Conservation (phyloP, 192 early-diverging fungal species). For the Chytriomyces confervae region DNA sequence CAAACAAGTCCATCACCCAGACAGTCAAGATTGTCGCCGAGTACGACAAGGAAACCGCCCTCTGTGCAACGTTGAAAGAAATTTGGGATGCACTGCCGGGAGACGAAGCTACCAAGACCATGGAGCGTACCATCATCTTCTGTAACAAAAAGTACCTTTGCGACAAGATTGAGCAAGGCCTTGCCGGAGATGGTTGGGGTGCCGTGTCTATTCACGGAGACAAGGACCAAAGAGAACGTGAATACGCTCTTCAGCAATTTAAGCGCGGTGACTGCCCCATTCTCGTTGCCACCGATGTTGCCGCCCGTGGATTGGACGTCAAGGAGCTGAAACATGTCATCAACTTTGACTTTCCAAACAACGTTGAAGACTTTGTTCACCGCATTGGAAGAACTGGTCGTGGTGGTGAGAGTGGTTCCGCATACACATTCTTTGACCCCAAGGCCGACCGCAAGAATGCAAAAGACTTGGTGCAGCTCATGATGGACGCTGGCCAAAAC, state of each 20-base stretch:
- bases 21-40: constrained; percentile 84
- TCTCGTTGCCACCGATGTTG: constrained; percentile 92
- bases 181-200: constrained; percentile 67
- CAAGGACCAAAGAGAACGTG: constrained; percentile 81
- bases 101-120: constrained; percentile 45
- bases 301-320: constrained; percentile 81
- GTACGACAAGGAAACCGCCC: constrained; percentile 74
- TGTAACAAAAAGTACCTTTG: constrained; percentile 55
- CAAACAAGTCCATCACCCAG: constrained; percentile 85
- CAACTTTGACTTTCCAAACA: constrained; percentile 88
- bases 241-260: constrained; percentile 78
- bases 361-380: constrained; percentile 94
- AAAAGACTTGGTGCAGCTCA: constrained; percentile 78
- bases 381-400: constrained; percentile 56
- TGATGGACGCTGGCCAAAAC: constrained; percentile 90
- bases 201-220: constrained; percentile 88
- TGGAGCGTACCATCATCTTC: constrained; percentile 54
- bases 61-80: constrained; percentile 64
- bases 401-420: constrained; percentile 47
- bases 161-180: constrained; percentile 71
- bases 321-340: constrained; percentile 66
- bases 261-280: constrained; percentile 80
- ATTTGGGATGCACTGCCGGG: constrained; percentile 51
- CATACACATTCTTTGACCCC: constrained; percentile 53
- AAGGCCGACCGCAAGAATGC: constrained; percentile 56